phyloP scores from a whole-genome alignment of 768 basidiomycete species.

The Sistotremastrum suecicum region DNA sequence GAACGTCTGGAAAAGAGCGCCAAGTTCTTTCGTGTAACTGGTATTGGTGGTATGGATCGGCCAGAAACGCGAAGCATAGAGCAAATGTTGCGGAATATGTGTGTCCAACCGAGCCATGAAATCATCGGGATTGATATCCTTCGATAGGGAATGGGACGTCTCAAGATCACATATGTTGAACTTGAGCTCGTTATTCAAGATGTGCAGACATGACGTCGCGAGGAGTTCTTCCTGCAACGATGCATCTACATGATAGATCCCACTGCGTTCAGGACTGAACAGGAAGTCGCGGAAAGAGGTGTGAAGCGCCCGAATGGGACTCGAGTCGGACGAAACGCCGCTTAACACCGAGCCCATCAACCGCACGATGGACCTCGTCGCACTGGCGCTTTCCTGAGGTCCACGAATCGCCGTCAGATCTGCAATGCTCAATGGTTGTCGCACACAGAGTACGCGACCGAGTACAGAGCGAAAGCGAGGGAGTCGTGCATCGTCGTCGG shows the following conservation, averaged over 20 bases:
- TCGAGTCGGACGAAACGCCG: not conserved
- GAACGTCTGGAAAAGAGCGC: constrained; percentile 7
- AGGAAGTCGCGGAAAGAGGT: not conserved
- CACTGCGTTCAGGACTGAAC: not conserved
- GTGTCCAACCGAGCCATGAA: constrained; percentile 6
- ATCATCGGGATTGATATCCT: constrained; percentile 10
- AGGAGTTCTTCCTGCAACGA: constrained; percentile 10
- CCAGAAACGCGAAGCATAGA: constrained; percentile 25
- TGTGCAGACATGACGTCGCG: constrained; percentile 10
- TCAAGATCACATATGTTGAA: constrained; percentile 23
- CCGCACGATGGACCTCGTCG: not conserved
- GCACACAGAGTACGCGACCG: not conserved
- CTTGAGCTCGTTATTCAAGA: constrained; percentile 16
- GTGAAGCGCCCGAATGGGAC: not conserved
- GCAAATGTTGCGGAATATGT: constrained; percentile 16
- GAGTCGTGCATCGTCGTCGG: no score
- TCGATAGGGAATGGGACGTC: constrained; percentile 17
- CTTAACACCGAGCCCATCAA: not conserved
- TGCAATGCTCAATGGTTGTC: not conserved
- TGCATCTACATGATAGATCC: constrained; percentile 9
- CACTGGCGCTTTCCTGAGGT: not conserved
- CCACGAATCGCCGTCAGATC: not conserved
- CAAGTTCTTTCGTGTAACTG: constrained; percentile 5
- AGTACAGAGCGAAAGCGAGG: no score
- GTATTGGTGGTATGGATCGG: constrained; percentile 10